Percentiles rank a stretch among this genome's conserved stretches.
phyloP scores from a whole-genome alignment of 75 land plant species.

The Ceratopteris richardii region DNA sequence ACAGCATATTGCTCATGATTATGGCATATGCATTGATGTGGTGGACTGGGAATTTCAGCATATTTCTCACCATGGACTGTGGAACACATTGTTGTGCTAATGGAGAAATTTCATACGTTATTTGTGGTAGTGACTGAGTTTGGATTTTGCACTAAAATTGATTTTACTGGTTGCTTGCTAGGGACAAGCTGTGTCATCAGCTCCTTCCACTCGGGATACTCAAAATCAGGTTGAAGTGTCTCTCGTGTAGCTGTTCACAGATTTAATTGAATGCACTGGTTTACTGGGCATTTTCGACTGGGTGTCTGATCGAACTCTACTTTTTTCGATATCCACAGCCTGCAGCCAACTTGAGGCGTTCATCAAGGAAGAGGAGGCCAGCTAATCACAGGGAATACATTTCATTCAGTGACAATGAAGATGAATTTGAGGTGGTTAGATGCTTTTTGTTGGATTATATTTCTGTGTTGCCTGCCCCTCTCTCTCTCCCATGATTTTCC shows the following conservation, averaged over 20 bases:
- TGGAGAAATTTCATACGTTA: too few species aligned
- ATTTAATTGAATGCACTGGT: neutral
- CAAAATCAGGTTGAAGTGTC: constrained; percentile 3
- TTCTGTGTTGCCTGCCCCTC: too few species aligned
- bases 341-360: constrained; percentile 56
- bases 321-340: neutral
- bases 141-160: too few species aligned
- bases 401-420: constrained; percentile 64
- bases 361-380: constrained; percentile 82
- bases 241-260: neutral
- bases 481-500: neutral
- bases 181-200: constrained; percentile 1
- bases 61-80: too few species aligned
- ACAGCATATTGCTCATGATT: too few species aligned
- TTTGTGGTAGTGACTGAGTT: too few species aligned
- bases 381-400: constrained; percentile 56
- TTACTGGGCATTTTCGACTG: neutral
- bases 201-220: neutral
- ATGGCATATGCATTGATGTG: too few species aligned
- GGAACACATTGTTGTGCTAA: too few species aligned
- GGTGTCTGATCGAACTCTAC: too few species aligned
- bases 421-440: constrained; percentile 76
- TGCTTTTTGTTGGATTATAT: too few species aligned
- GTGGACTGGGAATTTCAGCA: too few species aligned
- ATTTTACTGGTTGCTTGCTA: neutral